These are phyloP conservation scores for Eutrema salsugineum DNA, from an alignment of 441 rosid genomes.

Conservation along the genomic window DNA sequence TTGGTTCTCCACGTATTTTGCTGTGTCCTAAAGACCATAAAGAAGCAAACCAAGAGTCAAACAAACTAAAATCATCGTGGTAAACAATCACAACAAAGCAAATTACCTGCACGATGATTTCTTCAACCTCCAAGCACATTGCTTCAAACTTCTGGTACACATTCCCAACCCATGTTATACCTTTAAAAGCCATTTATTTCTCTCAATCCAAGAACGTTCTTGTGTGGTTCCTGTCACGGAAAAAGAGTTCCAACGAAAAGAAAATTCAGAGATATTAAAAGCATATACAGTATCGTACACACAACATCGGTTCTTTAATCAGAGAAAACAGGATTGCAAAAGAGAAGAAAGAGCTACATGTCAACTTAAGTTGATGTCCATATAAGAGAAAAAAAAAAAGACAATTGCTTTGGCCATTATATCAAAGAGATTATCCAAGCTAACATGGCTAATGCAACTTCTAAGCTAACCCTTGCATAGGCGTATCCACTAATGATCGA, in stretches of 20 bases:
- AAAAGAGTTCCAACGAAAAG: background rate
- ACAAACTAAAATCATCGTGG: background rate
- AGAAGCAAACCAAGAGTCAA: slow-evolving; percentile 8
- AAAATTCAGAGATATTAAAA: slow-evolving; percentile 2
- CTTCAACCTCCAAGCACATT: slow-evolving; percentile 89
- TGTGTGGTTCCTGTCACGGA: background rate
- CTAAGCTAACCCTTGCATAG: slow-evolving; percentile 15
- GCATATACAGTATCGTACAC: background rate
- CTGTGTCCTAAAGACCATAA: slow-evolving; percentile 53
- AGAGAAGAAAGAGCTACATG: background rate
- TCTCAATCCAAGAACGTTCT: background rate
- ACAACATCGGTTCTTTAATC: slow-evolving; percentile 10
- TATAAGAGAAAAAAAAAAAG: background rate
- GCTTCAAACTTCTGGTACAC: slow-evolving; percentile 80
- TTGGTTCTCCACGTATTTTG: slow-evolving; percentile 73
- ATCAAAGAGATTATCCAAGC: background rate
- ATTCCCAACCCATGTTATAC: slow-evolving; percentile 73
- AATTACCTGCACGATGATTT: slow-evolving; percentile 67
- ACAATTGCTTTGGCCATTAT: slow-evolving; percentile 11
- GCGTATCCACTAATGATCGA: background rate
- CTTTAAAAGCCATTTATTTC: slow-evolving; percentile 61
- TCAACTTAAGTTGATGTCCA: background rate
- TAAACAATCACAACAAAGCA: background rate
- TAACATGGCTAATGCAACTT: slow-evolving; percentile 19
- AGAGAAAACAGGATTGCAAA: slow-evolving; percentile 17